Percentiles rank a stretch among this genome's conserved stretches.
phyloP scores from a whole-genome alignment of 768 basidiomycete species.

The Xerocomellus dryophilus region DNA sequence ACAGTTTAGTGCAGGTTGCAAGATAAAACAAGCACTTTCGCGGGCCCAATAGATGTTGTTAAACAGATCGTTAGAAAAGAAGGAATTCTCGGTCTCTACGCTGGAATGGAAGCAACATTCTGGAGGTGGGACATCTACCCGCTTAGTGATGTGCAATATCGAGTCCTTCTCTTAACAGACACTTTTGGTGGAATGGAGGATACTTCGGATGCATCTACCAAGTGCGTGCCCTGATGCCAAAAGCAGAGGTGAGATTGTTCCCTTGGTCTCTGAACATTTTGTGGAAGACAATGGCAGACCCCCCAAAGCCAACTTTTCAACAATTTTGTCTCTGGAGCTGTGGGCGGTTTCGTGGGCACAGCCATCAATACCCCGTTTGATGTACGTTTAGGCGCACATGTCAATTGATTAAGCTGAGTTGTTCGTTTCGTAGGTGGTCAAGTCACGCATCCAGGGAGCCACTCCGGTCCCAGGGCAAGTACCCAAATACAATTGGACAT shows the following conservation, averaged over 20 bases:
- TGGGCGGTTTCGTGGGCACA: constrained; percentile 91
- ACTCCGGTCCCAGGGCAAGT: constrained; percentile 61
- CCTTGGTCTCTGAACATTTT: not conserved
- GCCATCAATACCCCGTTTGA: constrained; percentile 85
- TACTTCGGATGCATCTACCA: constrained; percentile 94
- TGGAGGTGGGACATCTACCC: constrained; percentile 64
- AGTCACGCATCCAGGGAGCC: constrained; percentile 89
- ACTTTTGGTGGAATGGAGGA: constrained; percentile 91
- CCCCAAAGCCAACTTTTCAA: constrained; percentile 73
- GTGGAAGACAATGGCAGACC: constrained; percentile 39
- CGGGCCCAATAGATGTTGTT: constrained; percentile 90
- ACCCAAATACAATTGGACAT: constrained; percentile 94
- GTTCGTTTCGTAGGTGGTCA: constrained; percentile 66
- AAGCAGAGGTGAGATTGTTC: constrained; percentile 63
- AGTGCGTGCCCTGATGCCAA: constrained; percentile 75
- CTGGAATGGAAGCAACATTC: constrained; percentile 96
- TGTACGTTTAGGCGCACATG: constrained; percentile 28
- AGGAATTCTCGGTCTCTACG: constrained; percentile 83
- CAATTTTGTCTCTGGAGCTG: constrained; percentile 86
- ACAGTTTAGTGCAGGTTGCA: constrained; percentile 56
- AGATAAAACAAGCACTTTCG: constrained; percentile 87
- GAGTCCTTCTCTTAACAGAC: constrained; percentile 40
- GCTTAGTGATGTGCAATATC: not conserved
- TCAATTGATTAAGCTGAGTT: not conserved
- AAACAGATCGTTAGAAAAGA: constrained; percentile 73